Conservation (phyloP, 2,329 filamentous ascomycete species). For the Colletotrichum spinosum region DNA sequence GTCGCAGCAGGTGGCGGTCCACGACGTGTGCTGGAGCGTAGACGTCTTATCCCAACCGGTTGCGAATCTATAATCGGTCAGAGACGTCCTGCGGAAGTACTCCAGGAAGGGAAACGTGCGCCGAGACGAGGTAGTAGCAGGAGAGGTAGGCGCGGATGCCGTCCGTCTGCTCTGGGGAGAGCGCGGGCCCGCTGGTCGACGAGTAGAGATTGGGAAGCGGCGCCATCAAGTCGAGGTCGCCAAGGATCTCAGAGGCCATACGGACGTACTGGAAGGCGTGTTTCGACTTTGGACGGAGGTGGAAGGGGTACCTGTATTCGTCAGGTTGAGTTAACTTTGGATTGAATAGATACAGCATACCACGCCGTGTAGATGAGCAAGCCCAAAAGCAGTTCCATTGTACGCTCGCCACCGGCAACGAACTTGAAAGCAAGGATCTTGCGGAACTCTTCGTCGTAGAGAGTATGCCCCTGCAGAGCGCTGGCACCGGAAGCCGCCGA, state of each 20-base stretch:
- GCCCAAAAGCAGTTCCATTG: conserved; percentile 67
- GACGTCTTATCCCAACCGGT: conserved; percentile 52
- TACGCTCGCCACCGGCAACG: conserved; percentile 67
- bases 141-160: conserved; percentile 59
- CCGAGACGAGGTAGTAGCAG: conserved; percentile 56
- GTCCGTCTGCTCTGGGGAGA: conserved; percentile 49
- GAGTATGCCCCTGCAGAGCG: conserved; percentile 62
- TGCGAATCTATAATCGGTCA: conserved; percentile 47
- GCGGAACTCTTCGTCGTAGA: conserved; percentile 69
- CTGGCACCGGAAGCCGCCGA: conserved; percentile 60
- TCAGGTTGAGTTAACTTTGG: conserved; percentile 9
- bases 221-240: conserved; percentile 62
- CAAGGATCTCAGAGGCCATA: conserved; percentile 63
- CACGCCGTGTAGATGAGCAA: conserved; percentile 68
- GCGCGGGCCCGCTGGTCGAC: conserved; percentile 22
- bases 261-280: conserved; percentile 63
- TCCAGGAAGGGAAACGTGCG: conserved; percentile 47
- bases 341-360: conserved; percentile 48
- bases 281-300: conserved; percentile 63
- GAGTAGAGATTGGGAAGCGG: conserved; percentile 44
- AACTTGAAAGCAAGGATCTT: conserved; percentile 68
- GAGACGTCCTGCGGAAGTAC: conserved; percentile 32
- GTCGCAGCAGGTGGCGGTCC: conserved; percentile 59
- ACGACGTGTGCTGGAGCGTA: conserved; percentile 50
- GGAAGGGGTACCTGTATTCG: conserved; percentile 63